Evolutionary conservation across 2,329 filamentous ascomycete genomes (phyloP), one percentile per base, ranked within the genome.

Genomic region (Trichoderma sp.): DNA sequence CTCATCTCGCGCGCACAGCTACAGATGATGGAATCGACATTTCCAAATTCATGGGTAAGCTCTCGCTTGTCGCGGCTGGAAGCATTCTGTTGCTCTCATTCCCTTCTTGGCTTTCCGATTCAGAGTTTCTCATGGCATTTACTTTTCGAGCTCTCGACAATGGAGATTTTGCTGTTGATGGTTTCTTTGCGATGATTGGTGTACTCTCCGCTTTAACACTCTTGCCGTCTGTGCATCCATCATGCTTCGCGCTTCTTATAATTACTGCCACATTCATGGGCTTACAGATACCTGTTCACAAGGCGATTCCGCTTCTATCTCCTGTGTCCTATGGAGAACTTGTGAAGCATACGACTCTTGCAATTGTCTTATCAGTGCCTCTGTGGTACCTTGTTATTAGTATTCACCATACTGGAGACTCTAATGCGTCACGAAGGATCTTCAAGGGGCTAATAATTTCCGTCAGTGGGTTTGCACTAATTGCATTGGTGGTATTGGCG

Each of bases 161-260:
- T 2, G 72, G 77, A 8, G 80, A 82, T 30, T 73, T 82, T 6
- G 28, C 79, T 15, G 9, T 78, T 15, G 80, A 82, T 60, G 79
- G 79, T 34, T 62, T 75, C 2, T 64, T 76, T 4, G 77, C 77
- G 6, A 73, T 76, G 6, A 21, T 73, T 7, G 75, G 65, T 7
- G 60, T 82, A 2, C n/a, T 79, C 15, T 79, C 76, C 6, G 74
- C 74, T 3, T 72, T 80, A 9, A 75, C 77, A 57, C 70, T 81
- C 30, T 73, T 82, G 4, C 74, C 74, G 2, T 73, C 72, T 24
- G 73, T 82, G 9, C 77, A 78, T 15, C 72, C 78, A 4, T 75
- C 77, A 7, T 73, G 77, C 2, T 64, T 82, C 28, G 76, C 77
- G 6, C 70, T 82, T 15, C 43, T 79, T 3, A 64, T 77, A 5